Evolutionary conservation across 2,329 filamentous ascomycete species (phyloP).

Genomic region (Trichoderma asperellum): DNA sequence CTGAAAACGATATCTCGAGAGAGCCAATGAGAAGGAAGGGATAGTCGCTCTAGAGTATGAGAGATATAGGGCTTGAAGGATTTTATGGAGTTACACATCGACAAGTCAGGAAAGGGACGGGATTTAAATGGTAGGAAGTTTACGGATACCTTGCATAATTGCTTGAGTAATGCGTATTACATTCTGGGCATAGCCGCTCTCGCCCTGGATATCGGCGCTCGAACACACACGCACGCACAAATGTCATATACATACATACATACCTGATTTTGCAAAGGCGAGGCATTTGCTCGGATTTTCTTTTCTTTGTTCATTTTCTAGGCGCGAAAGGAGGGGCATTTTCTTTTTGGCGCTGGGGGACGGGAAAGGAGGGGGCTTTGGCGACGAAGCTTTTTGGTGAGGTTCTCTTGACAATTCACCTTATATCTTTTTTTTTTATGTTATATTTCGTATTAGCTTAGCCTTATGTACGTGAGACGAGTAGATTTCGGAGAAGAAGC

Average conservation of each 20-base stretch:
- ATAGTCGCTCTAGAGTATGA: background rate
- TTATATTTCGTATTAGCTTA: background rate
- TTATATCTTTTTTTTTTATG: background rate
- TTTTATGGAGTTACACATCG: background rate
- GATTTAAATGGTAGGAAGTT: background rate
- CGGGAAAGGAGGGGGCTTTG: background rate
- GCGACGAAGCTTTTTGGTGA: background rate
- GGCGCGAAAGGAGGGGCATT: background rate
- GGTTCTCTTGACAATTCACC: background rate
- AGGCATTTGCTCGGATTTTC: background rate
- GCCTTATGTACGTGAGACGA: background rate
- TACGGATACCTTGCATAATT: slow-evolving; percentile 1
- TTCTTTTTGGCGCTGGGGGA: background rate
- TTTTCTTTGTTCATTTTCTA: background rate
- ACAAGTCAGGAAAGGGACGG: background rate
- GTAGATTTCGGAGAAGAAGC: background rate
- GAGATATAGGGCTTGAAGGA: background rate
- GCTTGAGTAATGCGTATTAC: background rate
- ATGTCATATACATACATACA: background rate
- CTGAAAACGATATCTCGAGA: background rate
- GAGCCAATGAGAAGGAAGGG: background rate
- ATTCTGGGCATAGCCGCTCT: too few species aligned
- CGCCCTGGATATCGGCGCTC: too few species aligned
- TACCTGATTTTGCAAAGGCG: background rate
- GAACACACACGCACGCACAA: background rate